These are phyloP conservation scores for Poteriospumella lacustris DNA, from an alignment of 108 stramenopile genomes.

Conservation along the genomic window DNA sequence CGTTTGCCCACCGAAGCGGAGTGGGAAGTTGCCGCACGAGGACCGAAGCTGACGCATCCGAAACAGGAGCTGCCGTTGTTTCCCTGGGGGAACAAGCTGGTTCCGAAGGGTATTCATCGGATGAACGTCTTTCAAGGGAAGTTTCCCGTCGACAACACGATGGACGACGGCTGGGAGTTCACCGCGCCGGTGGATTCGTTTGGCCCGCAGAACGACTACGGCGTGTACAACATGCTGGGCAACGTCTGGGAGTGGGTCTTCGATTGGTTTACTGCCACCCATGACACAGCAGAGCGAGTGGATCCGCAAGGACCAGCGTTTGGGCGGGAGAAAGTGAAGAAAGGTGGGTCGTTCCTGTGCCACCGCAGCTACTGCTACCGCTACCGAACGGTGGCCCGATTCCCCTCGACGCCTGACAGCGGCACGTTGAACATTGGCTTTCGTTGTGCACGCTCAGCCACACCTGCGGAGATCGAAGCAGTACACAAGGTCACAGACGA, in stretches of 20 bases:
- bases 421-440: constrained; percentile 54
- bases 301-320: constrained; percentile 33
- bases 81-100: constrained; percentile 54
- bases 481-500: too few relatives aligned
- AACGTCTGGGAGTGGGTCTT: constrained; percentile 60
- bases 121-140: constrained; percentile 56
- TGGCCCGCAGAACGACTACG: constrained; percentile 50
- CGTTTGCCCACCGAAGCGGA: constrained; percentile 58
- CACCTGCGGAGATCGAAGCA: too few relatives aligned
- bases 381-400: constrained; percentile 50
- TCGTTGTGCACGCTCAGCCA: constrained; percentile 50
- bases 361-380: constrained; percentile 55
- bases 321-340: constrained; percentile 49
- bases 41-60: neutral
- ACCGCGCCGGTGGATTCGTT: constrained; percentile 49
- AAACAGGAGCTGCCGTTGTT: constrained; percentile 26
- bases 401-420: constrained; percentile 45
- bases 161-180: constrained; percentile 44
- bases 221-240: constrained; percentile 49
- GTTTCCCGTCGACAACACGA: constrained; percentile 45
- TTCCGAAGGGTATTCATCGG: constrained; percentile 36
- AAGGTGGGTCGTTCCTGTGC: constrained; percentile 57
- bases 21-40: constrained; percentile 56
- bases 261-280: constrained; percentile 36
- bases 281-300: neutral